Evolutionary conservation across 75 land plant genomes (phyloP), one percentile per base, ranked within the genome.

Genomic region (Pinus tabuliformis): DNA sequence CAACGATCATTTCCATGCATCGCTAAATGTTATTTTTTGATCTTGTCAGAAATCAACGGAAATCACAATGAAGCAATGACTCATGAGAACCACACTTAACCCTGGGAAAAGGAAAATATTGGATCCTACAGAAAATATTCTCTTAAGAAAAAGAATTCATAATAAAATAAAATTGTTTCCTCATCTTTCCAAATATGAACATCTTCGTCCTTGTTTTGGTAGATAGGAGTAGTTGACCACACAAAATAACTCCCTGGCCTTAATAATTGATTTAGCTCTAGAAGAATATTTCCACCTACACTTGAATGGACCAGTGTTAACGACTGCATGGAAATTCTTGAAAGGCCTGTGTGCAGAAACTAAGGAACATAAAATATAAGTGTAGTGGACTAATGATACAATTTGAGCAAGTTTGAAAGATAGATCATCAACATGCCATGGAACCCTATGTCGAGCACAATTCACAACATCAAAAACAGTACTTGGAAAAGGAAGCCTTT

Each of bases 221-320:
- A 95, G 58, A 95, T 91, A 58, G 98, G 96, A 36, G 96, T 95
- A 33, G 98, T 96, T 58, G 98, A 95, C 98, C 98, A 95, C 3
- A 95, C 75, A 79, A 93, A 95, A 75, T 82, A 89, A 13, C 98
- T 96, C 42, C 98, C 98, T 57, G 98, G 98, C 24, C 98, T 83
- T 12, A 95, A 77, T 28, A 95, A 78, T 28, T 96, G 85, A 37
- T 95, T 95, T 58, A 95, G 79, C 83, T 95, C 98, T 75, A 93
- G 79, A 58, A 95, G 82, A 62, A 91, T 88, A 83, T 79, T 84
- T 24, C 96, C 98, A 81, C 98, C 98, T 95, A 80, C 76, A 81
- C 20, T 42, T 49, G 16, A 79, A 22, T 15, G 16, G 37, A 73
- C 36, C 16, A 30, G 1, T 75, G n/a, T 76, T 59, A 39, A 21